Evolutionary conservation across 2,329 filamentous ascomycete species (phyloP), one percentile per base, ranked within the genome.

Genomic region (Rhinocladiella mackenziei): DNA sequence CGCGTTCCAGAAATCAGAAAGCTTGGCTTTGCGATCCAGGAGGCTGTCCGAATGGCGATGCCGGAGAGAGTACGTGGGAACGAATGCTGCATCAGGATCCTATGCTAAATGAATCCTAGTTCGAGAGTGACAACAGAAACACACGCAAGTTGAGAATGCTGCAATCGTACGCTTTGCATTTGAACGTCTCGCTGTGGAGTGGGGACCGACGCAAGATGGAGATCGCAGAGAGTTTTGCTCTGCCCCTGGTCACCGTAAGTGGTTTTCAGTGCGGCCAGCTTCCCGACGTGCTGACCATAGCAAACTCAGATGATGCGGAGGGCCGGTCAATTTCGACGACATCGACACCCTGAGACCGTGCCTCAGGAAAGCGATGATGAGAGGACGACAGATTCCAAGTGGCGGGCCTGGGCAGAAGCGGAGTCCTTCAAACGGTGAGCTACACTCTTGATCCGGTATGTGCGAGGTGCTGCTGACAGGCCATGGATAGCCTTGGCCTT

Each of bases 1-100:
- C 57, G 61, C 0, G 60, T 66, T 2, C 61, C 65, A 5, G 60
- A 64, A 0, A 51, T 71, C 2, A 56, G 63, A 5, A 69, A 67
- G 6, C 55, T 71, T 20, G 68, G 68, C 0, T 69, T 64, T 48
- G 67, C 66, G 1, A 50, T 71, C 15, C 59, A 69, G 17, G 68
- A 71, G 40, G 62, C 62, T 7, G 31, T 66, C 7, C 57, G 65
- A 4, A 37, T 60, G n/a, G 56, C 61, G 7, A 50, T 66, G 31
- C 25, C 37, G 19, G 30, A 40, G 9, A 14, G 9, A 34, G 40
- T 43, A 36, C 13, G 30, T 15, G 9, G n/a, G 9, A 15, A 4
- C 13, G 7, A 17, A 7, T 7, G 14, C n/a, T 7, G 31, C n/a
- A 33, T 5, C 14, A 17, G 7, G 4, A 18, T 8, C 31, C 4